A percentile compares a stretch with the other conserved stretches of the same genome.
Evolutionary conservation across 2,329 filamentous ascomycete genomes (phyloP).

Genomic region (Onygena corvina): DNA sequence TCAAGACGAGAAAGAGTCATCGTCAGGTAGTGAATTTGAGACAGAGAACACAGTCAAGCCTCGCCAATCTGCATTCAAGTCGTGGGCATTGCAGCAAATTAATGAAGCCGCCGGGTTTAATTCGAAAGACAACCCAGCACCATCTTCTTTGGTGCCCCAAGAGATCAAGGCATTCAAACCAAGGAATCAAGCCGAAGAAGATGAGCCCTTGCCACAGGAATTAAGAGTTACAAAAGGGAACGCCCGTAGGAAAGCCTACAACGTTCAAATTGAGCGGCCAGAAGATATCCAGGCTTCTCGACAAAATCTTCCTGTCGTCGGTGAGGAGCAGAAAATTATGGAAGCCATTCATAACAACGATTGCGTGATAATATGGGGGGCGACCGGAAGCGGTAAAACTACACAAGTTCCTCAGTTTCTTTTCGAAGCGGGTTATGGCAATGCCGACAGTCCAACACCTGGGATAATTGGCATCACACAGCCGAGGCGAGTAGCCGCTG

Average conservation of each 20-base stretch:
- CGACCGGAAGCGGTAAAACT: constrained; percentile 94
- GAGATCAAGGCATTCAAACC: constrained; percentile 25
- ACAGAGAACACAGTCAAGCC: constrained; percentile 22
- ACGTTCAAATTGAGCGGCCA: constrained; percentile 57
- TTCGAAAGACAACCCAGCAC: constrained; percentile 31
- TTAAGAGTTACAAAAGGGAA: constrained; percentile 30
- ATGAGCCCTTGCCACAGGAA: constrained; percentile 31
- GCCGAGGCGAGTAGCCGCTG: constrained; percentile 83
- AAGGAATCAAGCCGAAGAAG: constrained; percentile 28
- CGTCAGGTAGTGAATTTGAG: constrained; percentile 19
- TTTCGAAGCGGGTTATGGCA: constrained; percentile 85
- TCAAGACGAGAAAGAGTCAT: constrained; percentile 28
- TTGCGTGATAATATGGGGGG: constrained; percentile 81
- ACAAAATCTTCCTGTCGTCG: constrained; percentile 73
- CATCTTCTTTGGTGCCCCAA: constrained; percentile 23
- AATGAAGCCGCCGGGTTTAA: constrained; percentile 68
- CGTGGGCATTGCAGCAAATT: constrained; percentile 77
- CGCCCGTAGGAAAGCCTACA: constrained; percentile 58
- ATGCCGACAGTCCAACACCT: constrained; percentile 61
- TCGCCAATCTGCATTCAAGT: constrained; percentile 64
- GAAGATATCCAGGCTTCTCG: constrained; percentile 66
- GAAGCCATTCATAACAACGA: constrained; percentile 90
- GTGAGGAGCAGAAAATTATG: constrained; percentile 95
- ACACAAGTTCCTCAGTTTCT: constrained; percentile 95
- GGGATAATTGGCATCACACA: constrained; percentile 95